These are phyloP conservation scores for Schwanniomyces polymorphus DNA, from an alignment of 805 yeast species.

Conservation along the genomic window DNA sequence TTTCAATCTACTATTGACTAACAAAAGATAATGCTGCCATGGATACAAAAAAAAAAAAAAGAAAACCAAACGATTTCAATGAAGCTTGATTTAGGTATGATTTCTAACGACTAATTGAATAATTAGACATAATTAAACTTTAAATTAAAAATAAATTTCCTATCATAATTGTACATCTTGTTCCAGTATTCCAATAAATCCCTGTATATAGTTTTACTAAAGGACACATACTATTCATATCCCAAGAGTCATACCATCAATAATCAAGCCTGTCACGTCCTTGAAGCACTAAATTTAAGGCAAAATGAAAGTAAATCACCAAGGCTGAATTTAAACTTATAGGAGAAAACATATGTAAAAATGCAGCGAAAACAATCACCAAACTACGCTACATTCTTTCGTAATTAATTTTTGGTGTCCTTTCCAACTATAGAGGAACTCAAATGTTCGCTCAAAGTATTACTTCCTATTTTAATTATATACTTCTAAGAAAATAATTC, in stretches of 20 bases:
- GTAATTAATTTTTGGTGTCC: background rate
- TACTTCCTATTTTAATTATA: background rate
- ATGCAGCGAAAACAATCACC: constrained; percentile 51
- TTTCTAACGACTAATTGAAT: constrained; percentile 58
- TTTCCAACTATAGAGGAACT: background rate
- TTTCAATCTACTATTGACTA: constrained; percentile 67
- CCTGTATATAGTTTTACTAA: constrained; percentile 39
- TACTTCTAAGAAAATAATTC: no score
- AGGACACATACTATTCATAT: constrained; percentile 50
- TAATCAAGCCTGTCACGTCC: constrained; percentile 56
- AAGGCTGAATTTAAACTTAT: constrained; percentile 71
- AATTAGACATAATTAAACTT: constrained; percentile 58
- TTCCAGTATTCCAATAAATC: constrained; percentile 38
- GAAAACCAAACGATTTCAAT: constrained; percentile 54
- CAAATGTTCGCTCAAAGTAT: background rate
- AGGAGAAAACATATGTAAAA: constrained; percentile 49
- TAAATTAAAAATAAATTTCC: constrained; percentile 50
- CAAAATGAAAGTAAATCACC: constrained; percentile 60
- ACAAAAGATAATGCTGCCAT: constrained; percentile 56
- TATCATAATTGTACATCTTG: constrained; percentile 32
- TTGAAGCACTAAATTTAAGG: constrained; percentile 42
- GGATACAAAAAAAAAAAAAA: constrained; percentile 50
- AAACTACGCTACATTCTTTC: constrained; percentile 61
- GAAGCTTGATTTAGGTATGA: constrained; percentile 64
- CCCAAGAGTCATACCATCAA: constrained; percentile 61